Evolutionary conservation across 805 yeast genomes (phyloP).

Genomic region (Saccharomycopsis oosterbeekiorum): DNA sequence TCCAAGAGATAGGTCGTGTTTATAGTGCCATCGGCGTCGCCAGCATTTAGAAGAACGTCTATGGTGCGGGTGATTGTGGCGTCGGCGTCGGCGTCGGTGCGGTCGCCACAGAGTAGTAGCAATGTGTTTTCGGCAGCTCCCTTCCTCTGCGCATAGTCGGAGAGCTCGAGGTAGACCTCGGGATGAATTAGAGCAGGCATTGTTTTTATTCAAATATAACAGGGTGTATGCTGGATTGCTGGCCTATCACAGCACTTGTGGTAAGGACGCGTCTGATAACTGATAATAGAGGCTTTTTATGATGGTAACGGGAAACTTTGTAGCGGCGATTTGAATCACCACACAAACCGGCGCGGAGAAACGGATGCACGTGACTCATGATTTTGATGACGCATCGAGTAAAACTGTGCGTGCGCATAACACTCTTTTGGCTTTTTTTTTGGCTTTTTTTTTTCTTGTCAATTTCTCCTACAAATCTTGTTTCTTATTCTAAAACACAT

Average conservation of each 20-base stretch:
- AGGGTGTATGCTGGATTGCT: neutral
- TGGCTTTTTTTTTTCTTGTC: neutral
- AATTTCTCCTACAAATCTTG: neutral
- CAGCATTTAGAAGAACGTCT: neutral
- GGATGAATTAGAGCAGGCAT: neutral
- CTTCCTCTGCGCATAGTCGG: neutral
- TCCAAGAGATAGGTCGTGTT: neutral
- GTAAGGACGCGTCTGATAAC: neutral
- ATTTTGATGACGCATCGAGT: no score
- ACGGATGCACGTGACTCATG: no score
- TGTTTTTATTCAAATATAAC: no score
- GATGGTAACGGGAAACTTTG: no score
- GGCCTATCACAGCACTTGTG: no score
- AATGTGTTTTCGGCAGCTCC: neutral
- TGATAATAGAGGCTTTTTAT: neutral
- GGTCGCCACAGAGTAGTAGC: neutral
- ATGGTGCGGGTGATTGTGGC: neutral
- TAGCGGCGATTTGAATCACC: no score
- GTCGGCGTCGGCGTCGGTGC: no score
- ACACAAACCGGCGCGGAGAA: no score
- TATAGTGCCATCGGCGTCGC: neutral
- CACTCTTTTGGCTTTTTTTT: no score
- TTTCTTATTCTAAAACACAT: neutral
- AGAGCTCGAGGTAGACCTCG: neutral
- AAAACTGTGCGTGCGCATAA: neutral